Evolutionary conservation across 1,284 basidiomycete genomes (phyloP).

Genomic region (Moesziomyces globuligerus): DNA sequence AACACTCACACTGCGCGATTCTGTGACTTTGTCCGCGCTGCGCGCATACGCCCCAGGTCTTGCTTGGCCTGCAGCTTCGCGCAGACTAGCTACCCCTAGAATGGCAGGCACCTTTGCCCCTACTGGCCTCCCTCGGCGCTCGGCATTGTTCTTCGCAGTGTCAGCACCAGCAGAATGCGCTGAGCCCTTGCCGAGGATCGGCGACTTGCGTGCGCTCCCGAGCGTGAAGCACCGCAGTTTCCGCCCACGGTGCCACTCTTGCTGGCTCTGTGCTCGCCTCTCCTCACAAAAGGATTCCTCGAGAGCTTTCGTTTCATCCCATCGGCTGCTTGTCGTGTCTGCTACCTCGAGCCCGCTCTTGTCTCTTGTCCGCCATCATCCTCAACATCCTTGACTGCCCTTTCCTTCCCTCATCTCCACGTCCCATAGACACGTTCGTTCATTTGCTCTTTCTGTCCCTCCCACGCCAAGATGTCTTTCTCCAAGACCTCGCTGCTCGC

Average conservation of each 20-base stretch:
- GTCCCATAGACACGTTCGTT: too few relatives aligned
- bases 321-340: too few relatives aligned
- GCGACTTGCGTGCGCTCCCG: slow-evolving; percentile 11
- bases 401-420: not conserved
- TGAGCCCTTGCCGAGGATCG: slow-evolving; percentile 2
- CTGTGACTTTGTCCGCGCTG: too few relatives aligned
- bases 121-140: slow-evolving; percentile 7
- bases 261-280: too few relatives aligned
- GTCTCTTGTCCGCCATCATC: slow-evolving; percentile 8
- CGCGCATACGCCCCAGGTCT: not conserved
- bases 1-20: too few relatives aligned
- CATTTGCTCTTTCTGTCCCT: not conserved
- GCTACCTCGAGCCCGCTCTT: too few relatives aligned
- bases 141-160: slow-evolving; percentile 5
- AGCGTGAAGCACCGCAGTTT: too few relatives aligned
- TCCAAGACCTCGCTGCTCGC: slow-evolving; percentile 38
- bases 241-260: too few relatives aligned
- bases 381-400: not conserved
- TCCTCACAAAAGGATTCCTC: too few relatives aligned
- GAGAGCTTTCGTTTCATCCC: too few relatives aligned
- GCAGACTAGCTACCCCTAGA: not conserved
- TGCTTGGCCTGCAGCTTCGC: slow-evolving; percentile 20
- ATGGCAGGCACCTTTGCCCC: too few relatives aligned
- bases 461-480: slow-evolving; percentile 32
- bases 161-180: too few relatives aligned